Conservation (phyloP, 306 rosid genomes). For the Begonia loranthoides region DNA sequence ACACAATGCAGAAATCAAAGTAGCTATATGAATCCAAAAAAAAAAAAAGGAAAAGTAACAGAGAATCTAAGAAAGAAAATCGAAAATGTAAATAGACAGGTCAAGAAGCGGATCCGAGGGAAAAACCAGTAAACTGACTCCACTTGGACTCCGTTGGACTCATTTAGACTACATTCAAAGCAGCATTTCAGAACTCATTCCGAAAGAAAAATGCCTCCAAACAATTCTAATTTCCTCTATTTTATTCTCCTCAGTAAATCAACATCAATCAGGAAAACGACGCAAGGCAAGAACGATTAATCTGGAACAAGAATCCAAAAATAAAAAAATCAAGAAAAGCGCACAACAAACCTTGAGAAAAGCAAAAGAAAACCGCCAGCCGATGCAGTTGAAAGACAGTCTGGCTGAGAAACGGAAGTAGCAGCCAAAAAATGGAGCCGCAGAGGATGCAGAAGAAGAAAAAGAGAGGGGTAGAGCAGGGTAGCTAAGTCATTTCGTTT, state of each 20-base stretch:
- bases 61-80: neutral
- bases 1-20: constrained; percentile 1
- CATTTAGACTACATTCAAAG: constrained; percentile 13
- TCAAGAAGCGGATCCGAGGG: constrained; percentile 13
- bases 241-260: neutral
- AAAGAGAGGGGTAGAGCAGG: constrained; percentile 8
- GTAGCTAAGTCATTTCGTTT: constrained; percentile 8
- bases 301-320: neutral
- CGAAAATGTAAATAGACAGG: constrained; percentile 1
- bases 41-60: constrained; percentile 1
- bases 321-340: neutral
- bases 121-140: constrained; percentile 13
- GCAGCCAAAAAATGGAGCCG: constrained; percentile 13
- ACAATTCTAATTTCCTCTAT: neutral
- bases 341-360: neutral
- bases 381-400: constrained; percentile 9
- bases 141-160: constrained; percentile 4
- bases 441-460: constrained; percentile 5
- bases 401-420: constrained; percentile 2
- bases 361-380: neutral
- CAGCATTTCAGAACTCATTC: constrained; percentile 9
- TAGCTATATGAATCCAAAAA: neutral
- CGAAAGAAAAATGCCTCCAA: constrained; percentile 7
- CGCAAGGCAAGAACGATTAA: constrained; percentile 4
- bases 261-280: constrained; percentile 5